Evolutionary conservation across 306 rosid species (phyloP), one percentile per base, ranked within the genome.

Genomic region (Begonia loranthoides): DNA sequence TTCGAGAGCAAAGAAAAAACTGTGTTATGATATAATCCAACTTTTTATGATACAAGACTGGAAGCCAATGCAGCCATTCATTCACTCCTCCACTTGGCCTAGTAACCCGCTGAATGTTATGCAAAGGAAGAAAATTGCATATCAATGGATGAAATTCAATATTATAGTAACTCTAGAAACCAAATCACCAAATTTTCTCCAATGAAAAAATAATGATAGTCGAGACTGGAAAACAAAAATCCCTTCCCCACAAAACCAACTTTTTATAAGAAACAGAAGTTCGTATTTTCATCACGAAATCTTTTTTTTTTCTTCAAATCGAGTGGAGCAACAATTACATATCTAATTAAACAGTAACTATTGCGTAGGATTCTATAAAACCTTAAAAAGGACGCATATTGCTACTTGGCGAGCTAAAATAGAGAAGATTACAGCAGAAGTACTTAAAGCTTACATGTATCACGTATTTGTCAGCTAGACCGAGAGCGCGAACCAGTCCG

Each of bases 11-110:
- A 46, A 70, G 44, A 49, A 43, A 9, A 13, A 89, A 45, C 56
- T 45, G 70, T 64, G 74, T 66, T 39, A 79, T 52, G 67, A 89
- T 21, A 66, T 64, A 76, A 65, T 77, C 41, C 47, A 89, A 49
- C 44, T 60, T 79, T 60, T 79, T 85, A 70, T 89, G 95, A 48
- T 82, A 47, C 28, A 87, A 79, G 51, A 89, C 90, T 0, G 97
- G 94, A 66, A 89, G 87, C 97, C 97, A 85, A 59, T 74, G 95
- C 51, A 89, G 90, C 90, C 90, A 89, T 53, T 79, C 78, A 61
- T 85, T 85, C 47, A 82, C 17, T 59, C 95, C 90, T 57, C 85
- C 95, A 58, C 52, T 82, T n/a, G 95, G 95, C 70, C 95, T 79
- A 41, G 85, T 75, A 36, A 89, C 94, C 46, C 95, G 82, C 97